Evolutionary conservation across 331 rosid genomes (phyloP).

Genomic region (Rosa hybrid): DNA sequence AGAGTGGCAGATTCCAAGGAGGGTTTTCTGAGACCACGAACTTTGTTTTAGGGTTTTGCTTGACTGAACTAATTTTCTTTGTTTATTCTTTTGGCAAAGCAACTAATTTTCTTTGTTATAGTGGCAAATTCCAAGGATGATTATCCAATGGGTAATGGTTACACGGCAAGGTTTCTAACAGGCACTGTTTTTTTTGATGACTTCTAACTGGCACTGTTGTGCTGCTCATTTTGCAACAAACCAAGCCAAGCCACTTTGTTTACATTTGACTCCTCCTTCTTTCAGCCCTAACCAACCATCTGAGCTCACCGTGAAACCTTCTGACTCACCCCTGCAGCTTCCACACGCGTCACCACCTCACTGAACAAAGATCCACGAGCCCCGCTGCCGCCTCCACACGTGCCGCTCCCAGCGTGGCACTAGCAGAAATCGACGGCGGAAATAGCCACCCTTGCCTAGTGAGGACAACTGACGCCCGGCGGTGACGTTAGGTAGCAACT

Average conservation of each 20-base stretch:
- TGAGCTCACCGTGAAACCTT: neutral
- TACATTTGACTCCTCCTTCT: neutral
- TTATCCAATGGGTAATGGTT: too few species aligned
- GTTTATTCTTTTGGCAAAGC: too few species aligned
- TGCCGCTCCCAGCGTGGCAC: neutral
- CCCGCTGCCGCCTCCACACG: neutral
- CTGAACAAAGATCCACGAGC: neutral
- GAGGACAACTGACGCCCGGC: slow-evolving; percentile 14
- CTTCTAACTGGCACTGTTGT: neutral
- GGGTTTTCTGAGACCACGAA: too few species aligned
- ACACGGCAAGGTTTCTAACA: neutral
- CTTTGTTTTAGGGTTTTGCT: too few species aligned
- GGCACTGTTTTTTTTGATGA: too few species aligned
- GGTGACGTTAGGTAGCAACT: neutral
- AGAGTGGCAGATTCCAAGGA: too few species aligned
- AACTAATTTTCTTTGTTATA: too few species aligned
- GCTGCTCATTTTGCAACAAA: neutral
- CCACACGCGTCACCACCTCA: neutral
- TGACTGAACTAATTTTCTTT: too few species aligned
- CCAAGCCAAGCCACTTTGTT: neutral
- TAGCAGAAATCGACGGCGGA: neutral
- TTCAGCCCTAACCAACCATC: neutral
- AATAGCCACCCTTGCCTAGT: neutral
- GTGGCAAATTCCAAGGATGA: too few species aligned
- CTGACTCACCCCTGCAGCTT: neutral